These are phyloP conservation scores for Malassezia globosa DNA, from an alignment of 1,284 basidiomycete genomes.

Conservation along the genomic window DNA sequence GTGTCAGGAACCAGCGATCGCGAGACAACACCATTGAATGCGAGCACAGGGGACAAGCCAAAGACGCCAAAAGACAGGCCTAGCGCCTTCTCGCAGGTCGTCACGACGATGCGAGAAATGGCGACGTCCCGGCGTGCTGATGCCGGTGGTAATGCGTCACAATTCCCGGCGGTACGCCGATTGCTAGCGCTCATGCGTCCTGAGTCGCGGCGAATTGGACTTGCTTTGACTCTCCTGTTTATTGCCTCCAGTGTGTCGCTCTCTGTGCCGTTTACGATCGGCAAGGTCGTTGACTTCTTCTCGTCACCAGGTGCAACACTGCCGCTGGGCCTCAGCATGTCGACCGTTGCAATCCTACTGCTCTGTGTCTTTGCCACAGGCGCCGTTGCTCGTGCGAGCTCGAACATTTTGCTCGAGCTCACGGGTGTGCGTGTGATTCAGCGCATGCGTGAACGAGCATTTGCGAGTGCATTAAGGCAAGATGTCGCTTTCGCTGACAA, in stretches of 20 bases:
- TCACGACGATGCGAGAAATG: conserved; percentile 13
- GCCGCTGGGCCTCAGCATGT: conserved; percentile 55
- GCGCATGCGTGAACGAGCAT: conserved; percentile 70
- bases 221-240: conserved; percentile 39
- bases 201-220: conserved; percentile 31
- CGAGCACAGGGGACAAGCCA: no score
- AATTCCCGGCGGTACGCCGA: conserved; percentile 36
- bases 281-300: conserved; percentile 45
- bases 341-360: conserved; percentile 66
- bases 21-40: no score
- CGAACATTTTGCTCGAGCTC: conserved; percentile 73
- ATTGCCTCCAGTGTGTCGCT: conserved; percentile 61
- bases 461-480: conserved; percentile 67
- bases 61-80: no score
- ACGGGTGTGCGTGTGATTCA: conserved; percentile 83
- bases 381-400: conserved; percentile 72
- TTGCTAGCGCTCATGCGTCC: conserved; percentile 40
- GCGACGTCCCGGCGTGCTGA: neutral
- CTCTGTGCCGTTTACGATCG: conserved; percentile 44
- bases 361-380: conserved; percentile 74
- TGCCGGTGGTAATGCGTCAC: neutral
- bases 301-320: conserved; percentile 25
- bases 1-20: no score
- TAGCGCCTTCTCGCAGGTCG: neutral
- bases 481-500: conserved; percentile 69